Base-by-base conservation (phyloP, 163 green algal species). In the Scenedesmus sp. region DNA sequence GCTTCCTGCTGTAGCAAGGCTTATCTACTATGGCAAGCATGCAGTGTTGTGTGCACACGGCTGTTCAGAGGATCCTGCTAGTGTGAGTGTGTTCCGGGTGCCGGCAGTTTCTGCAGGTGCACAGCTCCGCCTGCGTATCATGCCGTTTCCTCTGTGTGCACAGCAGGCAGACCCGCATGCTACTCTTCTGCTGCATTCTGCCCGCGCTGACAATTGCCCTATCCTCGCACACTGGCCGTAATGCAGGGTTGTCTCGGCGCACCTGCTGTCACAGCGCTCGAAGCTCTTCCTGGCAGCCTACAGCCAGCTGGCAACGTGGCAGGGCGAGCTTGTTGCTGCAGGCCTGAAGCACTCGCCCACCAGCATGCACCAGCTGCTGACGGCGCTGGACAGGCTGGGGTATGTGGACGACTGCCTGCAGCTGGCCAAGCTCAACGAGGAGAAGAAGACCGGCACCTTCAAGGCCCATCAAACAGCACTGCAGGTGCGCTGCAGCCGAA, bases 251-350 rank as follows among this genome's bases (percentile, higher is more conserved):
- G 76, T 52, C 7, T 7, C 55, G 1, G 18, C 70, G 0, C 23
- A 82, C 46, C n/a, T 84, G 34, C 76, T 90, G 74, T 70, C 56
- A n/a, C n/a, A 90, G 12, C 90, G 90, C 59, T 6, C 84, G 3
- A 84, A 8, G 1, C 74, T 84, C 10, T 88, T 93, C 83, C 77
- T 82, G 9, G 10, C 26, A 6, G 84, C 84, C 5, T 93, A 93
- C 90, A 76, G 70, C 56, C 90, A 90, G 73, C 84, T 93, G 16
- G 84, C 26, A 59, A 6, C 70, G 15, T 93, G 90, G 90, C 90
- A 93, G 82, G 59, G 76, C 1, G 90, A 93, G 23, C 13, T 93
- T 57, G 90, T 87, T 1, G 34, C 84, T 2, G 60, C 46, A 15
- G 90, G 90, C 4, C n/a, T 90, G 2, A 88, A 83, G 76, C 90